Base-by-base conservation (phyloP, 2,329 filamentous ascomycete species). In the Microsporum audouinii region DNA sequence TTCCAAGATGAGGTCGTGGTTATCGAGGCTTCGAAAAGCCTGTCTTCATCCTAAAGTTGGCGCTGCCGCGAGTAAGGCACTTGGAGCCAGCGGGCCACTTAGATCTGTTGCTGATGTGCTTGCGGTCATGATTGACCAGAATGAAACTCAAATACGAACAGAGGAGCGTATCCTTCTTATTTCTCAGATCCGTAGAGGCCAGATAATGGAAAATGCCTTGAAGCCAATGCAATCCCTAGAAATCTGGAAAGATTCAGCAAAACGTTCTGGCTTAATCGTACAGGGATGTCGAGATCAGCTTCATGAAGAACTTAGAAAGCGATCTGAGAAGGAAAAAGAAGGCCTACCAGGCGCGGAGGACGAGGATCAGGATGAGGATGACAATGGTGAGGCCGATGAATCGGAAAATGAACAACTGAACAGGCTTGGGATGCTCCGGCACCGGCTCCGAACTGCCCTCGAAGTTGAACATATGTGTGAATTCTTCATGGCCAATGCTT, bases 61-160 rank as follows among this genome's bases (percentile, higher is more conserved):
- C 17, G 80, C 80, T 7, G 82, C 82, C 36, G 88, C 87, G 65
- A 79, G 86, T 12, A 82, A 81, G 63, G 81, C 82, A 0, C 73
- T 89, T 4, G 86, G 86, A 1, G 86, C 86, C 1, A 79, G 79
- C 59, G 85, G 83, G 0, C 86, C 89, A 0, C 79, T 96, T 65
- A 82, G 88, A 10, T 95, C 91, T 0, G 87, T 96, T 1, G 83
- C 86, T 17, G 89, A 97, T 72, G 92, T 97, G 0, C 78, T 99
- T 8, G 86, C 90, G 65, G 85, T 87, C 3, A 96, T 99, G 92
- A 87, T 96, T 62, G 90, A 96, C 60, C 86, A 92, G 68, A 91
- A 87, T 49, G 88, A 92, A 61, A 78, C 77, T 4, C 71, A 75
- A 0, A 82, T 92, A 61, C 82, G 86, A 58, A 74, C 80, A 0